Evolutionary conservation across 345 rosid genomes (phyloP), one percentile per base, ranked within the genome.

Genomic region (Nasturtium officinale): DNA sequence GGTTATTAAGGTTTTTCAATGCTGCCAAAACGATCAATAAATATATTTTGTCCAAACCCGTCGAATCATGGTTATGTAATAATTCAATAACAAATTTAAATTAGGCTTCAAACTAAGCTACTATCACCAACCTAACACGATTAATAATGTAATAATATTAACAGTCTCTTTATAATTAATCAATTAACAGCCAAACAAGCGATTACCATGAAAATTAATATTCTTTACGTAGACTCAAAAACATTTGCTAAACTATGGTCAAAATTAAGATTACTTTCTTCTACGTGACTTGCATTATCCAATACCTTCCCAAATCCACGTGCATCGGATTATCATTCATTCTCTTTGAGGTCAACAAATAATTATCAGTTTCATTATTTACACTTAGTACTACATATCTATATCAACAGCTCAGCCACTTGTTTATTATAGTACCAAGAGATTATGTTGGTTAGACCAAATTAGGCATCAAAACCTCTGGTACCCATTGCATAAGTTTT

Each of bases 21-120:
- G 42, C 57, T 67, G 54, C 61, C 61, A 57, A 57, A 48, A 25
- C 9, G 26, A 57, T 37, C 32, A 56, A 16, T 45, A 13, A 65
- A n/a, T 48, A 58, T 25, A 13, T 7, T 54, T 54, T 65, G 52
- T 57, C 73, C 46, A 35, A 47, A 18, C 10, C 20, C 29, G 16
- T 65, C 45, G 26, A 46, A 57, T 72, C 30, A 29, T 18, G 18
- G 52, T 58, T 58, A 37, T 64, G 64, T 45, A 32, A 50, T 37
- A 65, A 9, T 57, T 33, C 1, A 69, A 16, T 52, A 23, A 43
- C 13, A 60, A 11, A 60, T 76, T 76, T 76, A 63, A 76, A 15
- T 76, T 70, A 76, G 80, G 76, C 60, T 76, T 62, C 38, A 47
- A 46, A 35, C 54, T 70, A 70, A 70, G 46, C 71, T 47, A 62